Conservation (phyloP, 176 grass and related monocot species). For the Phragmites australis region DNA sequence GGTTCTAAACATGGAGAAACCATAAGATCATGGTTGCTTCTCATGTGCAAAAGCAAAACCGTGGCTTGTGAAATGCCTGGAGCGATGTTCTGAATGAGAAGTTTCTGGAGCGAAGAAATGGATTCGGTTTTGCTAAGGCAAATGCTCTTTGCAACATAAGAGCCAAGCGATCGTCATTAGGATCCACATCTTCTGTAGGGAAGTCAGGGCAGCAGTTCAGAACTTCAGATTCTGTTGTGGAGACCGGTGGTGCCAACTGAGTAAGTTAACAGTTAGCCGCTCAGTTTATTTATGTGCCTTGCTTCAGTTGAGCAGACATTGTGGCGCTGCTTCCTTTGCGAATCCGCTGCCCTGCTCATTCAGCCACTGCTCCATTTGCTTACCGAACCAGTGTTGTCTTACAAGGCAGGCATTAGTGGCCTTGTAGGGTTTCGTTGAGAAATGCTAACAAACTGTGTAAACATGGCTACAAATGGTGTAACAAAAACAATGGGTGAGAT, state of each 20-base stretch:
- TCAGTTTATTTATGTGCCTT: background rate
- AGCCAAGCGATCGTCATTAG: background rate
- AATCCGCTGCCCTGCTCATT: constrained; percentile 2
- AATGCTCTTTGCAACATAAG: constrained; percentile 30
- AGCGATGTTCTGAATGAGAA: constrained; percentile 19
- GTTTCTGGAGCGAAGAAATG: background rate
- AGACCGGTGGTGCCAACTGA: background rate
- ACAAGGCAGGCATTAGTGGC: background rate
- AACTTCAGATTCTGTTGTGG: background rate
- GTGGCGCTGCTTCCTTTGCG: background rate
- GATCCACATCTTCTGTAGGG: background rate
- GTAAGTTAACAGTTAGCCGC: constrained; percentile 12
- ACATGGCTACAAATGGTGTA: background rate
- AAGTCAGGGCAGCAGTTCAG: constrained; percentile 8
- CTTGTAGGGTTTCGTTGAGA: background rate
- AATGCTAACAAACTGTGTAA: constrained; percentile 9
- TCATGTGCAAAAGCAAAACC: background rate
- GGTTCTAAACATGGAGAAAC: constrained; percentile 39
- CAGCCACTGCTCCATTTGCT: constrained; percentile 2
- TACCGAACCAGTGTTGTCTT: constrained; percentile 25
- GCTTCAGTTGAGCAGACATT: constrained; percentile 4
- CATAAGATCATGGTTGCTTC: constrained; percentile 11
- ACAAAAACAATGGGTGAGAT: background rate
- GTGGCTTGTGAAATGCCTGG: constrained; percentile 23
- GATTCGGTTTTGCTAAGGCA: background rate